phyloP scores from a whole-genome alignment of 768 basidiomycete genomes.

The Suillus tomentosus region DNA sequence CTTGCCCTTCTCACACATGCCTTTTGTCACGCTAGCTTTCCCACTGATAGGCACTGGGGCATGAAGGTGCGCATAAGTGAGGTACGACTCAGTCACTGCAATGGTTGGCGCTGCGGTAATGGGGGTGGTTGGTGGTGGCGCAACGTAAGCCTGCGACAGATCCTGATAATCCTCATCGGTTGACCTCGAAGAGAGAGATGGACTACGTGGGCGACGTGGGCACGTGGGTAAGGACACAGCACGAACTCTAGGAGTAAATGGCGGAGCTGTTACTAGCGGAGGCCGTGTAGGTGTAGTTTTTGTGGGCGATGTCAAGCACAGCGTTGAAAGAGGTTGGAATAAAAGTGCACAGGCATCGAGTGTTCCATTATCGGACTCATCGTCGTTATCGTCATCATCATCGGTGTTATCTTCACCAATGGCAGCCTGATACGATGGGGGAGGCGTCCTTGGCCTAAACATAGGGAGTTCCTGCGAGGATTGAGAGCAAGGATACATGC shows the following conservation, averaged over 20 bases:
- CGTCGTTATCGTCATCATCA: not conserved
- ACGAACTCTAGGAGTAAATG: conserved; percentile 26
- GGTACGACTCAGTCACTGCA: conserved; percentile 25
- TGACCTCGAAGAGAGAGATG: conserved; percentile 15
- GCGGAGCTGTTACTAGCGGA: conserved; percentile 13
- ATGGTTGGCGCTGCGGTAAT: conserved; percentile 21
- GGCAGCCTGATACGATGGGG: conserved; percentile 26
- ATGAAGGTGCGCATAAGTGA: conserved; percentile 32
- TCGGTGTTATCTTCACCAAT: conserved; percentile 6
- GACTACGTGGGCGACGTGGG: conserved; percentile 18
- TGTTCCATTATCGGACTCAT: conserved; percentile 10
- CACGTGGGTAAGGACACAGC: conserved; percentile 28
- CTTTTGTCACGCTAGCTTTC: not conserved
- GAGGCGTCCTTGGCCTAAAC: conserved; percentile 28
- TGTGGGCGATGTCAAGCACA: conserved; percentile 18
- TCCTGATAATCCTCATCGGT: conserved; percentile 28
- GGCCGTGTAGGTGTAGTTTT: conserved; percentile 15
- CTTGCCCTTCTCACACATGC: conserved; percentile 9
- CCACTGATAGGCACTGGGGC: conserved; percentile 18
- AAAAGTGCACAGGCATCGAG: conserved; percentile 29
- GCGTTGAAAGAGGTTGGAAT: conserved; percentile 29
- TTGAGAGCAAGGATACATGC: conserved; percentile 26
- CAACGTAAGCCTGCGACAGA: conserved; percentile 32
- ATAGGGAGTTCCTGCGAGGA: conserved; percentile 20
- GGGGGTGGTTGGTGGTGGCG: conserved; percentile 27